Evolutionary conservation across 768 basidiomycete genomes (phyloP), one percentile per base, ranked within the genome.

Genomic region (Termitomyces sp.): DNA sequence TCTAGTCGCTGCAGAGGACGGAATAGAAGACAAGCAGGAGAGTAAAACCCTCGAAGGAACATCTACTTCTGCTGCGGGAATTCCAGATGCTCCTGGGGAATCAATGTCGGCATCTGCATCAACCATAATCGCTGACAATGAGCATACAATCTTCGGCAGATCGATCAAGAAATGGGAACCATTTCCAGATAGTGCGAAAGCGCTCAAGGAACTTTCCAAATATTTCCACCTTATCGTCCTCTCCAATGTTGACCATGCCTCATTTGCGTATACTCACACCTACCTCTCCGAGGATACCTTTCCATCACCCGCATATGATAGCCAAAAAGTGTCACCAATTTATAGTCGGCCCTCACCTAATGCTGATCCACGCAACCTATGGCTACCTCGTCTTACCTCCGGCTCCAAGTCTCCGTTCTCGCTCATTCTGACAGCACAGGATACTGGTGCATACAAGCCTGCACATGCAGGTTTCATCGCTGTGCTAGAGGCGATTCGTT

Each of bases 381-480:
- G 79, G 75, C 77, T 79, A 55, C 80, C 71, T 0, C 76, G 78
- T 26, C 65, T 70, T 36, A 75, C 73, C 0, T 68, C 73, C 5
- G 67, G 68, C 32, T 76, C 77, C 6, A 71, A 73, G 50, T 87
- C 87, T 26, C 79, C 83, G 1, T 91, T 91, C 69, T 80, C 82
- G 28, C 75, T 83, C 53, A 73, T 88, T 55, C 72, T 87, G 63
- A 90, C 88, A 8, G 88, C 90, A 6, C 81, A 91, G 66, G 87
- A 88, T 61, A 79, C 82, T 5, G 81, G 82, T n/a, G 81, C 81
- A 36, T 91, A 90, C 71, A 91, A 90, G 66, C 90, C 87, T 22
- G 78, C 81, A 7, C 73, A 77, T 6, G 76, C 74, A 9, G 84
- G 83, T 54, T 84, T 86, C 68, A 65, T 74, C 53, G 72, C 76